phyloP scores from a whole-genome alignment of 2,329 filamentous ascomycete species.

The Fusarium begoniae region DNA sequence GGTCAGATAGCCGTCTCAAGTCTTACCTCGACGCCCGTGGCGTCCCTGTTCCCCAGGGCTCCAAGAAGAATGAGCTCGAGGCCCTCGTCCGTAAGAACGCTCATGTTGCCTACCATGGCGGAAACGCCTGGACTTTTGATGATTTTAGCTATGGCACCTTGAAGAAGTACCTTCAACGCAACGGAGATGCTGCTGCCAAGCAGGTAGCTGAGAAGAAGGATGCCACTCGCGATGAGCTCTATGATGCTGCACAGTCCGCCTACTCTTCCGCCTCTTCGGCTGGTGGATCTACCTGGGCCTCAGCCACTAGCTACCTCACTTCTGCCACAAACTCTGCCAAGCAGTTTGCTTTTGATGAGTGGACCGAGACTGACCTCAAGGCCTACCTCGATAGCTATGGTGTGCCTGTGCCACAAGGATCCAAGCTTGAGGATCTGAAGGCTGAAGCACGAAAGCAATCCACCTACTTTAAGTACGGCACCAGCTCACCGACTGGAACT shows the following conservation, averaged over 20 bases:
- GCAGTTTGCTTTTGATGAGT: constrained; percentile 73
- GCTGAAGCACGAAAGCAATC: constrained; percentile 77
- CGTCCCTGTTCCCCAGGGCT: constrained; percentile 75
- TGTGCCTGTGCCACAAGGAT: constrained; percentile 72
- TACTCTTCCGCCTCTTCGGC: constrained; percentile 68
- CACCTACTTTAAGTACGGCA: constrained; percentile 82
- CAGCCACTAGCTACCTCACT: constrained; percentile 75
- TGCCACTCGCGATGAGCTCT: constrained; percentile 76
- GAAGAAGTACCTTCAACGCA: constrained; percentile 63
- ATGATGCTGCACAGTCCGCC: constrained; percentile 69
- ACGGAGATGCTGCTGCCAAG: constrained; percentile 64
- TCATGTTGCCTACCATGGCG: constrained; percentile 74
- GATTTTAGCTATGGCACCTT: constrained; percentile 78
- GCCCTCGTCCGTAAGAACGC: constrained; percentile 77
- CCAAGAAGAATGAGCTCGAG: constrained; percentile 77
- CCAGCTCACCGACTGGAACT: constrained; percentile 70
- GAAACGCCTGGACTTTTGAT: constrained; percentile 81
- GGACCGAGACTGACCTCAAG: constrained; percentile 79
- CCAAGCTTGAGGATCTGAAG: constrained; percentile 73
- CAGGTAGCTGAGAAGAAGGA: constrained; percentile 69
- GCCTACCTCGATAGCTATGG: constrained; percentile 83
- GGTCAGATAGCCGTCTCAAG: constrained; percentile 83
- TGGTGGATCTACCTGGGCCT: constrained; percentile 68
- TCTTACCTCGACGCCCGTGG: constrained; percentile 80
- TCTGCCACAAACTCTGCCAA: constrained; percentile 73